Evolutionary conservation across 2,329 filamentous ascomycete genomes (phyloP), one percentile per base, ranked within the genome.

Genomic region (Lasiodiplodia sp.): DNA sequence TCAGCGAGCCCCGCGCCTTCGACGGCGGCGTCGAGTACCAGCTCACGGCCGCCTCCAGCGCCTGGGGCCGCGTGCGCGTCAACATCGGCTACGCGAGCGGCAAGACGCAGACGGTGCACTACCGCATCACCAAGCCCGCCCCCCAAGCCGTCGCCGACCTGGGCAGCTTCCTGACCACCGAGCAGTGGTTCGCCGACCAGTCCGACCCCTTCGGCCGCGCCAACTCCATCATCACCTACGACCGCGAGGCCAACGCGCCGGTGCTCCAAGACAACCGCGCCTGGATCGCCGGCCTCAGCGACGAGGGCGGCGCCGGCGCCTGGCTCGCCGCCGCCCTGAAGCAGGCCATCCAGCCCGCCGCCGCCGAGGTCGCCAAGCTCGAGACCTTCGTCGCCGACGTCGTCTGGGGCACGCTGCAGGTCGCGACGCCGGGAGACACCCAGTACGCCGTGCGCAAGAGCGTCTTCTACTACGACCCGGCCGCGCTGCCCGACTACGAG

Each of bases 221-320:
- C 0, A 84, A 86, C 0, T 88, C 87, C 0, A 80, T 88, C 68
- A 85, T 89, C 76, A 84, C 83, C 0, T 89, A 88, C 70, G 87
- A 90, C 72, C 72, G 75, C 49, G 74, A 76, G 14, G 70, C 72
- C 7, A 70, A 76, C 21, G 71, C 72, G 8, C 75, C 76, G n/a
- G 79, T 82, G 11, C 69, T 84, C 77, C 73, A 87, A 82, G 75
- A 82, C 71, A 68, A 79, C 0, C 82, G 87, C 1, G 86, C 83
- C 7, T 89, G 87, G 87, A 84, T 89, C 4, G 83, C 87, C 0
- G 87, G 87, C 0, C 79, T 90, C 0, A 88, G 86, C 67, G 87
- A 89, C 68, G 87, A 90, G 76, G 87, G 81, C 0, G 87, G 87
- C 1, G 84, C 85, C 0, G 87, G 87, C 1, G 83, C 86, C 0